These are phyloP conservation scores for button mushroom (Agaricus bisporus) DNA, from an alignment of 768 basidiomycete species.

Conservation along the genomic window DNA sequence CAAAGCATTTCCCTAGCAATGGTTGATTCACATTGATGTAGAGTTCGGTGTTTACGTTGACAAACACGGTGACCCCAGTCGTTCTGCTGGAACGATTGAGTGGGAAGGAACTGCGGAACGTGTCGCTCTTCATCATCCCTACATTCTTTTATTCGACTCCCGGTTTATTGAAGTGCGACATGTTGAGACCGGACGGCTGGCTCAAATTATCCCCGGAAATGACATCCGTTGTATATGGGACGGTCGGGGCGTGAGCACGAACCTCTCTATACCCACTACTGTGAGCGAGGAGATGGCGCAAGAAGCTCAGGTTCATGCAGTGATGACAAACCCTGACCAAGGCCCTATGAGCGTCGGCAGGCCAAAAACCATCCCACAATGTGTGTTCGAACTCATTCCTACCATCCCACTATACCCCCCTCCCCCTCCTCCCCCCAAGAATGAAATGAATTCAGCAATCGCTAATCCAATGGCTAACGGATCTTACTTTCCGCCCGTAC, in stretches of 20 bases:
- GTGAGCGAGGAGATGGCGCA: conserved; percentile 56
- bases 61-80: conserved; percentile 86
- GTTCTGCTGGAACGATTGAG: conserved; percentile 71
- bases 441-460: conserved; percentile 9
- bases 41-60: conserved; percentile 95
- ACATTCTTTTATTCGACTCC: conserved; percentile 83
- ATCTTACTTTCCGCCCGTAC: conserved; percentile 6
- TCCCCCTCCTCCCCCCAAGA: conserved; percentile 22
- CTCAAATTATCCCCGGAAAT: conserved; percentile 79
- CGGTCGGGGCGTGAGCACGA: conserved; percentile 57
- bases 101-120: conserved; percentile 94
- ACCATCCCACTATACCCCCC: conserved; percentile 59
- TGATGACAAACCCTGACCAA: conserved; percentile 64
- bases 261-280: conserved; percentile 58
- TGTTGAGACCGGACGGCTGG: conserved; percentile 73
- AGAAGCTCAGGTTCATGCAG: conserved; percentile 82
- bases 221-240: conserved; percentile 92
- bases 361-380: conserved; percentile 55
- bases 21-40: conserved; percentile 20
- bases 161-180: conserved; percentile 93
- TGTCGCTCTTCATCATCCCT: conserved; percentile 87
- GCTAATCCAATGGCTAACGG: conserved; percentile 4
- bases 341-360: conserved; percentile 29
- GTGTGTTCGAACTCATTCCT: conserved; percentile 75
- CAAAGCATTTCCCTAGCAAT: background rate